Evolutionary conservation across 106 monocot genomes (phyloP), one percentile per base, ranked within the genome.

Genomic region (Agapanthus africanus): DNA sequence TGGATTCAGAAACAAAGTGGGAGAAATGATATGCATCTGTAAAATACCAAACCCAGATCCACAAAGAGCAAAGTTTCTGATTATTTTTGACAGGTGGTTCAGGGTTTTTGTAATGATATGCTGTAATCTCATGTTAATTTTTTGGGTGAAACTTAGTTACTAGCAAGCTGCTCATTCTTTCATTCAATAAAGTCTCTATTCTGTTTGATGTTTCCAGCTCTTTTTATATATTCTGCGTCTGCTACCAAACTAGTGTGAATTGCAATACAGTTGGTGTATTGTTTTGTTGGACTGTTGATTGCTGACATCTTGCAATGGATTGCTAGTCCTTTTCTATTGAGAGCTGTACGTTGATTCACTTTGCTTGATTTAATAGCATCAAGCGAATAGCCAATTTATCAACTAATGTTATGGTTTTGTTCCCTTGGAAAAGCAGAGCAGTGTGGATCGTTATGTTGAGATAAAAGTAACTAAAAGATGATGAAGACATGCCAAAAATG

Each of bases 21-120:
- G 61, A 10, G 61, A n/a, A 6, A 35, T 61, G 35, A 36, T 35
- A 34, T 61, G n/a, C 7, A 61, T 19, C n/a, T 61, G 61, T 61
- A 61, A 16, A 35, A 61, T 35, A 61, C 36, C 4, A 61, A 61
- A 61, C 61, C 61, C 61, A 61, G 61, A 61, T 61, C 56, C 56
- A 57, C 56, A 54, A 8, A 57, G 14, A 44, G 44, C 3, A 44
- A 14, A 44, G 1, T 44, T 44, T 44, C 14, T 44, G 4, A 44
- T 44, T 44, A n/a, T 44, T 44, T 44, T 1, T 30, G 30, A 31
- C 2, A 30, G 30, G 30, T 57, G 61, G 61, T 11, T 61, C 61
- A 36, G 61, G 61, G 34, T 33, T 61, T 56, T 28, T 8, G 26
- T 56, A 25, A 35, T 33, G 59, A 16, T 61, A 35, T 60, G 60